Percentiles rank a stretch among this genome's conserved stretches.
Conservation (phyloP, 352 stramenopile genomes). For the Phytophthora crassamura region DNA sequence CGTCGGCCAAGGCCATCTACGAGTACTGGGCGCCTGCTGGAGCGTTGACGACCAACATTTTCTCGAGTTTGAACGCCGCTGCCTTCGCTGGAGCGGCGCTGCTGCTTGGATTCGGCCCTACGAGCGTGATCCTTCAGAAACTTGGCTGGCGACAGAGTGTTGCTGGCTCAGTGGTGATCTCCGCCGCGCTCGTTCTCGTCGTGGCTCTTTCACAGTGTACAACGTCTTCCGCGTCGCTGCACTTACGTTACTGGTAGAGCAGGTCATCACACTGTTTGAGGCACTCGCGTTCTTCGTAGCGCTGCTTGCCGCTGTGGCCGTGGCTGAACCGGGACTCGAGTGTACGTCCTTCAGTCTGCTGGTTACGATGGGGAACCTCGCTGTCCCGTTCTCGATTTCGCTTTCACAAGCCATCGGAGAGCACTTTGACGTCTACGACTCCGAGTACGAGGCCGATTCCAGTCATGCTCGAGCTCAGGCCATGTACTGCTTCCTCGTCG, state of each 20-base stretch:
- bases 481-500: conserved; percentile 59
- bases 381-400: conserved; percentile 57
- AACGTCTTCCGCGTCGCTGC: conserved; percentile 59
- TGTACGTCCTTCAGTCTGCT: conserved; percentile 58
- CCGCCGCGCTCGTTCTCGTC: conserved; percentile 46
- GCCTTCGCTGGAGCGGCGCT: conserved; percentile 47
- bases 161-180: conserved; percentile 36
- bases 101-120: conserved; percentile 25
- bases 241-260: conserved; percentile 57
- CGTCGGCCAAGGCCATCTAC: conserved; percentile 61
- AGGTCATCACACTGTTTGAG: conserved; percentile 57
- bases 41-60: conserved; percentile 54
- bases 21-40: conserved; percentile 56
- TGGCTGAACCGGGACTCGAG: conserved; percentile 55
- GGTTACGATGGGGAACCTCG: conserved; percentile 62
- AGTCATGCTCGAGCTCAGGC: conserved; percentile 47
- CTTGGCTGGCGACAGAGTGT: conserved; percentile 51
- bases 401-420: conserved; percentile 70
- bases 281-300: conserved; percentile 61
- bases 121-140: conserved; percentile 28
- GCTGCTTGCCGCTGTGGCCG: conserved; percentile 53
- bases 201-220: conserved; percentile 62
- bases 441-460: conserved; percentile 54
- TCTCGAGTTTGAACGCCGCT: conserved; percentile 51
- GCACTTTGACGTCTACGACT: conserved; percentile 70